These are phyloP conservation scores for Chrysoporthe austroafricana DNA, from an alignment of 2,329 filamentous ascomycete species.

Conservation along the genomic window DNA sequence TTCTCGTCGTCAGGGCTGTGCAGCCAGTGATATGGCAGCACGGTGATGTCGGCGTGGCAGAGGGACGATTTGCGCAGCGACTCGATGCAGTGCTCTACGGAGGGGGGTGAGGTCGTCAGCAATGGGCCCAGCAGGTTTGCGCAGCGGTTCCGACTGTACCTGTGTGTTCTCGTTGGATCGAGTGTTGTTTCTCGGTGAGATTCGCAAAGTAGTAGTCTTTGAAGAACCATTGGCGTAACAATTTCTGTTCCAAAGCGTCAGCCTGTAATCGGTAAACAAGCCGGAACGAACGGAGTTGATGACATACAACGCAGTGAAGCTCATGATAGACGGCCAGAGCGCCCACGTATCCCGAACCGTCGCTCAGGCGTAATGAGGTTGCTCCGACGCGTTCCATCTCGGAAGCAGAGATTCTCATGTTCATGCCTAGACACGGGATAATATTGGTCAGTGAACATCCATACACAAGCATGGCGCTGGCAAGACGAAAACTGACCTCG, in stretches of 20 bases:
- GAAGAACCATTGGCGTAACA: slow-evolving; percentile 4
- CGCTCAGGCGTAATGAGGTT: too few relatives aligned
- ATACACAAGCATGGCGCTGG: too few relatives aligned
- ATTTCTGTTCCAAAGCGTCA: background rate
- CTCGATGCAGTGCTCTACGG: slow-evolving; percentile 3
- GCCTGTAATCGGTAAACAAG: background rate
- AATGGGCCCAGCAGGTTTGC: background rate
- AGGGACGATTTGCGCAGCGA: slow-evolving; percentile 6
- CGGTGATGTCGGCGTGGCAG: slow-evolving; percentile 1
- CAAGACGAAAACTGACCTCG: background rate
- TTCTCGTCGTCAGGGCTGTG: background rate
- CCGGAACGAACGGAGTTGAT: background rate
- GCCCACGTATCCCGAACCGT: too few relatives aligned
- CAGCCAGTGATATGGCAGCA: slow-evolving; percentile 8
- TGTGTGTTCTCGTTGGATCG: slow-evolving; percentile 8
- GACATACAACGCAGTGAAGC: slow-evolving; percentile 1
- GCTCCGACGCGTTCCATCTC: too few relatives aligned
- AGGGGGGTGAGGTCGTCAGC: background rate
- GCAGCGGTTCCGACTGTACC: background rate
- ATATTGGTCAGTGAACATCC: too few relatives aligned
- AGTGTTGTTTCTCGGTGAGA: background rate
- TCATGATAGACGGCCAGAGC: slow-evolving; percentile 6
- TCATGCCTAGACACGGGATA: too few relatives aligned
- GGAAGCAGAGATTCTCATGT: too few relatives aligned
- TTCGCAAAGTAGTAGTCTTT: slow-evolving; percentile 1